Evolutionary conservation across 2,329 filamentous ascomycete genomes (phyloP).

Genomic region (Aspergillus sp.): DNA sequence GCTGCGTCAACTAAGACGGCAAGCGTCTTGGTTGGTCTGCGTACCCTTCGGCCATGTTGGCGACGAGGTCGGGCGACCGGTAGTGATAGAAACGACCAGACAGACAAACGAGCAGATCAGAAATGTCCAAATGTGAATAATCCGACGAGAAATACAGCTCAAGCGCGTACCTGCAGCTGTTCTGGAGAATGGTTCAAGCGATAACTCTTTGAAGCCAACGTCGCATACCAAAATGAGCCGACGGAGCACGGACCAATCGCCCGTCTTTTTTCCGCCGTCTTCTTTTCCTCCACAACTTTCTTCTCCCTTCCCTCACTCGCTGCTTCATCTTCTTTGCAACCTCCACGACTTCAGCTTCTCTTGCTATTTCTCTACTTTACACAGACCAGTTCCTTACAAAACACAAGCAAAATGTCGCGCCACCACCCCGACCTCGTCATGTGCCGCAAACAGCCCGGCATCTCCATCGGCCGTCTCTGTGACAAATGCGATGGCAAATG

Average conservation of each 20-base stretch:
- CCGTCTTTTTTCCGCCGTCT: constrained; percentile 33
- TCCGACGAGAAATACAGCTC: too few species aligned
- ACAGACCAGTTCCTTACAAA: not conserved
- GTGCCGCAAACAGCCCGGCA: constrained; percentile 98
- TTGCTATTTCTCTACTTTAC: not conserved
- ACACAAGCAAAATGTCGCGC: constrained; percentile 61
- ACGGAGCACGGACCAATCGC: constrained; percentile 23
- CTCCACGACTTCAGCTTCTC: constrained; percentile 1
- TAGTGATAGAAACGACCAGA: too few species aligned
- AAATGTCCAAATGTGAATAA: too few species aligned
- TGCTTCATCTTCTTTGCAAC: constrained; percentile 2
- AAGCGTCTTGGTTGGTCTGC: not conserved
- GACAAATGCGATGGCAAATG: constrained; percentile 99
- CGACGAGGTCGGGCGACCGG: not conserved
- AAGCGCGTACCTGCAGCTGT: too few species aligned
- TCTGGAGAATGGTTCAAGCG: too few species aligned
- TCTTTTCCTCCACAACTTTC: constrained; percentile 15
- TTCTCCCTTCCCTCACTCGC: constrained; percentile 9
- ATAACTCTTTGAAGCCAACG: too few species aligned
- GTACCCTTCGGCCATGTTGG: constrained; percentile 20
- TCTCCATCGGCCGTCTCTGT: constrained; percentile 95
- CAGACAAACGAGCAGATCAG: too few species aligned
- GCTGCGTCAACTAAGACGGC: not conserved
- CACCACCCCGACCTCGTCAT: constrained; percentile 98
- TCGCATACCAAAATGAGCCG: constrained; percentile 2